phyloP scores from a whole-genome alignment of 345 rosid species.

The Hevea brasiliensis region DNA sequence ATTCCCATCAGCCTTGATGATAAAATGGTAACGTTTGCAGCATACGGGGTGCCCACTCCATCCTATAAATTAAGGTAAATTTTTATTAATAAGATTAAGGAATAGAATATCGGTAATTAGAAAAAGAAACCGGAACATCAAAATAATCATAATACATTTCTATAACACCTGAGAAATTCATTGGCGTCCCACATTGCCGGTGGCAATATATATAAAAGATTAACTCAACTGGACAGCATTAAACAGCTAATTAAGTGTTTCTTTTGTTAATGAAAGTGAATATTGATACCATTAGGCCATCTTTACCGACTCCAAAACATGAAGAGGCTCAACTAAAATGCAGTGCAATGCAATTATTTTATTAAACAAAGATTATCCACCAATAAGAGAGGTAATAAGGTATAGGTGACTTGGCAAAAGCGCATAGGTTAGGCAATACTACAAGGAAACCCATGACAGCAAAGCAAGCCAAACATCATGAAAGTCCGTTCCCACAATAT shows the following conservation, averaged over 20 bases:
- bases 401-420: neutral
- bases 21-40: conserved; percentile 66
- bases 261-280: no score
- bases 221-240: neutral
- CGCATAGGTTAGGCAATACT: neutral
- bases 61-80: conserved; percentile 31
- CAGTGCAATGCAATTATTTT: neutral
- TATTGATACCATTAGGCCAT: no score
- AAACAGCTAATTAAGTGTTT: neutral
- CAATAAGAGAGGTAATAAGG: neutral
- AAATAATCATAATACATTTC: neutral
- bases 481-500: neutral
- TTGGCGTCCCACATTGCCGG: neutral
- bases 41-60: conserved; percentile 77
- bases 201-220: no score
- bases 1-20: conserved; percentile 59
- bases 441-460: neutral
- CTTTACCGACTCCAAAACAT: neutral
- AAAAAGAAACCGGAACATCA: neutral
- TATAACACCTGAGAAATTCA: neutral
- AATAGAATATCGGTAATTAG: no score
- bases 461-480: neutral
- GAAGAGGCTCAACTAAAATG: neutral
- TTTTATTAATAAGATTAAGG: neutral
- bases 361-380: neutral